Evolutionary conservation across 345 rosid genomes (phyloP).

Genomic region (Physaria fendleri): DNA sequence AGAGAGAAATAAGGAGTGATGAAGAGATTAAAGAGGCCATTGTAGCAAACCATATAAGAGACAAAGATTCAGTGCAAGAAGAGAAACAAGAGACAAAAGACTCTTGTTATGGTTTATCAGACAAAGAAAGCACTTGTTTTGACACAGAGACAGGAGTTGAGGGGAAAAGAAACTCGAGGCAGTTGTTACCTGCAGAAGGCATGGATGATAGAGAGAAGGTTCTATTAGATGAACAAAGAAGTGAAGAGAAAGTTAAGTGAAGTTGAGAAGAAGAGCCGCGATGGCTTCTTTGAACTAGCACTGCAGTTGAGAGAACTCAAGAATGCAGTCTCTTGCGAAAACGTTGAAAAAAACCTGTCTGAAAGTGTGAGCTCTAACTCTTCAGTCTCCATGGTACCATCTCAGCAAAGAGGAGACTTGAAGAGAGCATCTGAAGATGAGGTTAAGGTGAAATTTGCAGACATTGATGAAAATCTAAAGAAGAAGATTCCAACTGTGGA

Average conservation of each 20-base stretch:
- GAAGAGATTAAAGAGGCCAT: constrained; percentile 21
- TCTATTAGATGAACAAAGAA: constrained; percentile 58
- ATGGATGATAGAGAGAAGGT: constrained; percentile 68
- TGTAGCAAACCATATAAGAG: constrained; percentile 5
- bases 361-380: constrained; percentile 17
- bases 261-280: constrained; percentile 75
- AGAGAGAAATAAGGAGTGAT: constrained; percentile 5
- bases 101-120: constrained; percentile 18
- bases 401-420: background rate
- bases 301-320: constrained; percentile 70
- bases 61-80: constrained; percentile 10
- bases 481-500: constrained; percentile 34
- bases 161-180: constrained; percentile 52
- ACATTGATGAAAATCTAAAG: background rate
- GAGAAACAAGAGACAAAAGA: constrained; percentile 35
- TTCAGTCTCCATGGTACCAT: constrained; percentile 7
- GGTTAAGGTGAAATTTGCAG: constrained; percentile 14
- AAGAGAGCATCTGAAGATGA: constrained; percentile 18
- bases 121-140: constrained; percentile 30
- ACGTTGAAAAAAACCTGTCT: constrained; percentile 20
- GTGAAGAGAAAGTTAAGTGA: constrained; percentile 62
- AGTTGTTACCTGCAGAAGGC: constrained; percentile 45
- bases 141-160: constrained; percentile 38
- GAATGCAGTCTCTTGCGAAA: constrained; percentile 49
- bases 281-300: constrained; percentile 63